Evolutionary conservation across 164 flowering plant genomes (phyloP).

Genomic region (Amborella trichopoda): DNA sequence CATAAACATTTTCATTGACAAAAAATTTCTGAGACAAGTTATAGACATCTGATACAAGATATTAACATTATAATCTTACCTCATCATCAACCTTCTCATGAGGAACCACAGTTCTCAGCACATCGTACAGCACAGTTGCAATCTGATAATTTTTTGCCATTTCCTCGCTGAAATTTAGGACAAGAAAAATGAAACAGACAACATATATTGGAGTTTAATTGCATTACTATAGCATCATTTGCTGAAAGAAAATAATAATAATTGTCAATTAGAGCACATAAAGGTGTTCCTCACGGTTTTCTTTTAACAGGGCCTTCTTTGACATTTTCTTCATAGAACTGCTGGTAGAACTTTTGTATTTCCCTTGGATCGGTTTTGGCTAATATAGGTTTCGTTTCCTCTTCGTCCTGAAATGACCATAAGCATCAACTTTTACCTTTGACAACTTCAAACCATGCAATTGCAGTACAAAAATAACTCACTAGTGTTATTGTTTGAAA

Average conservation of each 20-base stretch:
- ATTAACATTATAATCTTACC: conserved; percentile 36
- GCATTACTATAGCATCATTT: too few species aligned
- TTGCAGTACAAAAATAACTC: neutral
- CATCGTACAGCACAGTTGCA: conserved; percentile 81
- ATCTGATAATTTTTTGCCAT: conserved; percentile 87
- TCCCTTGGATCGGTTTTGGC: conserved; percentile 62
- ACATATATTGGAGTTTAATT: too few species aligned
- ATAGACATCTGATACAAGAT: conserved; percentile 1
- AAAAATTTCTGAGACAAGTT: too few species aligned
- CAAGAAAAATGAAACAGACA: too few species aligned
- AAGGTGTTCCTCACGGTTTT: conserved; percentile 85
- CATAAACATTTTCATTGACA: too few species aligned
- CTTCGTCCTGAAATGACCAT: conserved; percentile 58
- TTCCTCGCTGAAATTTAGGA: conserved; percentile 54
- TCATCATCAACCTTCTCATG: conserved; percentile 36
- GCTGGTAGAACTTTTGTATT: conserved; percentile 57
- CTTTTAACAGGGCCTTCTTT: conserved; percentile 47
- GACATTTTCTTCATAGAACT: conserved; percentile 53
- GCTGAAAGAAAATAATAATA: too few species aligned
- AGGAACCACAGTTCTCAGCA: conserved; percentile 61
- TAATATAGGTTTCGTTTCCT: conserved; percentile 33
- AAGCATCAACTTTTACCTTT: neutral
- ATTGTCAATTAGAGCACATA: too few species aligned
- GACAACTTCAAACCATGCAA: neutral
- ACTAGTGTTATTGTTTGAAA: neutral